Conservation (phyloP, 192 early-diverging fungal species). For the Geranomyces michiganensis region DNA sequence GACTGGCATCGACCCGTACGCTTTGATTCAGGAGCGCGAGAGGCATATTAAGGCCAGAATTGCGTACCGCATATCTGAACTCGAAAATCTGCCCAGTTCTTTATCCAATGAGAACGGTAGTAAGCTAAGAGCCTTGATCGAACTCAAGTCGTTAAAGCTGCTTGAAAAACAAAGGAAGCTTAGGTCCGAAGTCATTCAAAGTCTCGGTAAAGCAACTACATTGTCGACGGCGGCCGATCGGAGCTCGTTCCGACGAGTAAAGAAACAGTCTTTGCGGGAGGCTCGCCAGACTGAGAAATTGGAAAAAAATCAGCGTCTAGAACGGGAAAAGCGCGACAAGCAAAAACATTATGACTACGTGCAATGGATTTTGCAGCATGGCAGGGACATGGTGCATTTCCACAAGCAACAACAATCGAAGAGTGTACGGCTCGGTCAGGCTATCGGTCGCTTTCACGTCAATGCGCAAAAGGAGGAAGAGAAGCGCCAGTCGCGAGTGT, state of each 20-base stretch:
- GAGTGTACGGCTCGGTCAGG: constrained; percentile 72
- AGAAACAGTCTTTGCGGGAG: constrained; percentile 72
- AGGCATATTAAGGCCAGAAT: constrained; percentile 70
- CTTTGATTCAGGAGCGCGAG: constrained; percentile 78
- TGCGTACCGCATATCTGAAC: constrained; percentile 76
- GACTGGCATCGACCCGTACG: constrained; percentile 77
- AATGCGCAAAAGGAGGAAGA: constrained; percentile 93
- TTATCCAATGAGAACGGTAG: constrained; percentile 65
- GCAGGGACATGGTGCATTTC: constrained; percentile 66
- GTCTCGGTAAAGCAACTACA: constrained; percentile 73
- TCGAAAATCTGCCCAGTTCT: constrained; percentile 70
- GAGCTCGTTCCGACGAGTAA: constrained; percentile 67
- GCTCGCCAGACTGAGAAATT: constrained; percentile 86
- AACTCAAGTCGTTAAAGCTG: constrained; percentile 84
- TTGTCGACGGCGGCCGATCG: constrained; percentile 82
- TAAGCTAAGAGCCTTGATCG: constrained; percentile 80
- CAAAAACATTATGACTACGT: constrained; percentile 81
- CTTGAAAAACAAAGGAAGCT: constrained; percentile 76
- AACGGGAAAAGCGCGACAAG: constrained; percentile 85
- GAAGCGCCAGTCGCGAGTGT: constrained; percentile 79
- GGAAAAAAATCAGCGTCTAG: constrained; percentile 84
- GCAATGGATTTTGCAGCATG: constrained; percentile 70
- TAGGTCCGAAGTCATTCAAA: constrained; percentile 65
- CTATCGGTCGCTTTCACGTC: constrained; percentile 75
- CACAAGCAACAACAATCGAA: constrained; percentile 72